Percentiles rank a stretch among this genome's conserved stretches.
These are phyloP conservation scores for Panicum virgatum DNA, from an alignment of 202 grass and related monocot species.

Conservation along the genomic window DNA sequence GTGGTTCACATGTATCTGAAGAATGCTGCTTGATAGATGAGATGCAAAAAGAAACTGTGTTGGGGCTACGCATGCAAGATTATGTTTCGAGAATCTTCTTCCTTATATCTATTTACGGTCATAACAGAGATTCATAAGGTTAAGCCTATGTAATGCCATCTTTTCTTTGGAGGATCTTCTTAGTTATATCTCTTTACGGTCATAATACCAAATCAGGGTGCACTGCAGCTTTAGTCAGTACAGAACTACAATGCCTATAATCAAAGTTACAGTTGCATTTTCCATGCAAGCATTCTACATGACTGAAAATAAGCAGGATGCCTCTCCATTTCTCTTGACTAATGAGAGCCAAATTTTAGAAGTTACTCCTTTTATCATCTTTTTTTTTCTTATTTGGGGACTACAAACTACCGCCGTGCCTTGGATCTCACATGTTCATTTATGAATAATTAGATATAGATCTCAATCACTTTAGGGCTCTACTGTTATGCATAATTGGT, in stretches of 20 bases:
- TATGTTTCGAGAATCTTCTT: slow-evolving; percentile 6
- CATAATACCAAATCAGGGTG: not conserved
- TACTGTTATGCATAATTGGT: not conserved
- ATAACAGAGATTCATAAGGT: not conserved
- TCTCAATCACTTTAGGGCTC: not conserved
- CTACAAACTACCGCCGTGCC: not conserved
- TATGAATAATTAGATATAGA: not conserved
- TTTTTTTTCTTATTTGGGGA: not conserved
- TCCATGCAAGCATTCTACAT: not conserved
- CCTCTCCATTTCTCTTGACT: not conserved
- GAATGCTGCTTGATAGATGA: slow-evolving; percentile 6
- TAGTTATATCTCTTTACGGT: not conserved
- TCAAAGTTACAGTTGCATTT: not conserved
- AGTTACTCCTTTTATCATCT: not conserved
- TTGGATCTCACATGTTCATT: not conserved
- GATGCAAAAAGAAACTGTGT: slow-evolving; percentile 13
- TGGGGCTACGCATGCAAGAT: slow-evolving; percentile 3
- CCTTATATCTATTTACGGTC: not conserved
- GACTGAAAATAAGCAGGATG: not conserved
- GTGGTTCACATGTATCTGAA: slow-evolving; percentile 30
- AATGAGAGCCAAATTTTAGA: not conserved
- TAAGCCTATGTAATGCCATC: no score
- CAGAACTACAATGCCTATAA: not conserved
- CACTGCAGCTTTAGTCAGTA: not conserved
- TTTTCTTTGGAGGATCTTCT: no score